Evolutionary conservation across 1,284 basidiomycete genomes (phyloP).

Genomic region (Ustilago tritici): DNA sequence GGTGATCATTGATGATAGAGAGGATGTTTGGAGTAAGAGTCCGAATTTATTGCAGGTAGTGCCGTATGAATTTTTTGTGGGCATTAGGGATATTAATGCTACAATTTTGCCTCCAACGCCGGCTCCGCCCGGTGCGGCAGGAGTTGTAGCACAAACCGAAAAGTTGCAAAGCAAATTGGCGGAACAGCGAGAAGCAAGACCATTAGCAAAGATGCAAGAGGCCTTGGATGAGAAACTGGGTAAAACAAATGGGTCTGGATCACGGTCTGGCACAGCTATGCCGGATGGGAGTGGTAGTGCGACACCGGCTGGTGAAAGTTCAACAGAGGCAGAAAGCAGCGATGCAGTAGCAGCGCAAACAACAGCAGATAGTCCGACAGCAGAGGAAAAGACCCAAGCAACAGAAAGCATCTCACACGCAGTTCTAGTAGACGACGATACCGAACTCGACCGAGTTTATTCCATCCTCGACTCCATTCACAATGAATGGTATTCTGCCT

Average conservation of each 20-base stretch:
- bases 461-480: slow-evolving; percentile 85
- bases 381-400: slow-evolving; percentile 8
- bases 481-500: slow-evolving; percentile 76
- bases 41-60: slow-evolving; percentile 96
- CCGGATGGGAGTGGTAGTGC: slow-evolving; percentile 19
- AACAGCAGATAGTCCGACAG: slow-evolving; percentile 1
- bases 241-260: slow-evolving; percentile 65
- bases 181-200: slow-evolving; percentile 85
- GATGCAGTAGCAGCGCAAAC: slow-evolving; percentile 37
- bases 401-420: slow-evolving; percentile 73
- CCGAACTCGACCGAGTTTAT: slow-evolving; percentile 81
- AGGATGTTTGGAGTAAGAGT: slow-evolving; percentile 94
- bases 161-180: slow-evolving; percentile 73
- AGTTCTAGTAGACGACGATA: slow-evolving; percentile 86
- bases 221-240: slow-evolving; percentile 73
- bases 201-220: slow-evolving; percentile 88
- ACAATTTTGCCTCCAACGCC: slow-evolving; percentile 82
- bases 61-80: slow-evolving; percentile 97
- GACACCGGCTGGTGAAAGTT: slow-evolving; percentile 5
- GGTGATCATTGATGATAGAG: slow-evolving; percentile 96
- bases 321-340: slow-evolving; percentile 5
- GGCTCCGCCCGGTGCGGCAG: slow-evolving; percentile 32
- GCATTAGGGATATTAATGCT: slow-evolving; percentile 98
- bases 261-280: slow-evolving; percentile 27
- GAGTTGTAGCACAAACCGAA: slow-evolving; percentile 30